Base-by-base conservation (phyloP, 495 filamentous ascomycete species). In the Penicillium pulvis region DNA sequence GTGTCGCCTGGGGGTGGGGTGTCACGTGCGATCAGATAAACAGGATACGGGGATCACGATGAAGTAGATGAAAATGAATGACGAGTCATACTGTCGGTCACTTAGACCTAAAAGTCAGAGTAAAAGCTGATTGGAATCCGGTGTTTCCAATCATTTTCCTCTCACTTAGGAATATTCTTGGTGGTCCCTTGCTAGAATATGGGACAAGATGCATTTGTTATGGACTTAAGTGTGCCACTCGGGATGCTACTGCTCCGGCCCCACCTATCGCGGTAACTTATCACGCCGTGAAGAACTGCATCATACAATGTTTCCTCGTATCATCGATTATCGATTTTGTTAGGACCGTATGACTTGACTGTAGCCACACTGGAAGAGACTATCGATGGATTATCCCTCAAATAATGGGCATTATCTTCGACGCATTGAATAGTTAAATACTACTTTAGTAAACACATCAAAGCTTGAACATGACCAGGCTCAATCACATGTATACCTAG, bases 1-100 rank as follows among this genome's bases (percentile, higher is more conserved):
- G 43, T 39, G 23, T 43, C 57, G 63, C 44, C 49, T 51, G 50
- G 24, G 45, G 55, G 56, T 45, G 55, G 56, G 58, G 51, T 23
- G 67, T 61, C 61, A 64, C 66, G 62, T 56, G 49, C 42, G 50
- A 69, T 69, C 66, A 64, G 60, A 66, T 62, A 66, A 69, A 61
- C 52, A 54, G 16, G 55, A 53, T 14, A 59, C 52, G 53, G 16
- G 28, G 55, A 49, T 14, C 41, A 42, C 47, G 26, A 46, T 50
- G 24, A 17, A 33, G n/a, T 33, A 24, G 45, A 24, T 47, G 7
- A 10, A 31, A 33, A 28, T 28, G 28, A 28, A 28, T 28, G 28
- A 28, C 28, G 28, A 28, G 28, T 19, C 1, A 16, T 45, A 12
- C n/a, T 19, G 23, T 45, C 7, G 2, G 16, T 19, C 10, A 1